Base-by-base conservation (phyloP, 169 alveolate genomes). In the Cryptosporidium sp. region DNA sequence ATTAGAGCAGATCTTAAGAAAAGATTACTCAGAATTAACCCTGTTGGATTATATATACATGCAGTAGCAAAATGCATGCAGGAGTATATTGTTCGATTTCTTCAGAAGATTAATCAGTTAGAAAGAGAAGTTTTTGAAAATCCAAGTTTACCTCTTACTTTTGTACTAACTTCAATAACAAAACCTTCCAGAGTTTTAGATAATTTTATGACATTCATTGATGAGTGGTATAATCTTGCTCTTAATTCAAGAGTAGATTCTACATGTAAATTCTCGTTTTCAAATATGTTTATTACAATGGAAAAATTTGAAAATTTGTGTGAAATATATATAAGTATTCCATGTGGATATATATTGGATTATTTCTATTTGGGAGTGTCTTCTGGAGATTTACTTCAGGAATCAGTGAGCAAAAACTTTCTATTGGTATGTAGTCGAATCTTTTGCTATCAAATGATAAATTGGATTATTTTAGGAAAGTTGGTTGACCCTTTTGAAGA, bases 401-500 rank as follows among this genome's bases (percentile, higher is more conserved):
- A 75, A 31, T 29, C 70, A 26, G 72, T 75, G 42, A 29, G 68
- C 18, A 53, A 62, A 21, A 75, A 75, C 51, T 75, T 75, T 16
- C 68, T 75, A 0, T 35, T 75, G 18, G 73, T 75, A 53, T 75
- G 86, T 35, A 56, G 70, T 56, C 58, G 86, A 35, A 71, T 75
- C 10, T 75, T 75, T 53, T 31, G 72, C 51, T 75, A 75, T 26
- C 86, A 75, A 75, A 39, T 75, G 53, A 33, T 75, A n/a, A 75
- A 75, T 44, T 75, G 86, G 86, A 60, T 75, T 35, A 42, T 39
- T 9, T 53, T 75, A 29, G 86, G 86, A 33, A 53, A 60, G 68
- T n/a, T 75, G 4, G 86, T 75, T 26, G 86, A 75, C 56, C 86
- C 86, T 75, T 75, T 75, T 12, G 86, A 75, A 39, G 86, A 75